Base-by-base conservation (phyloP, 306 rosid genomes). In the Vigna nakashimae region DNA sequence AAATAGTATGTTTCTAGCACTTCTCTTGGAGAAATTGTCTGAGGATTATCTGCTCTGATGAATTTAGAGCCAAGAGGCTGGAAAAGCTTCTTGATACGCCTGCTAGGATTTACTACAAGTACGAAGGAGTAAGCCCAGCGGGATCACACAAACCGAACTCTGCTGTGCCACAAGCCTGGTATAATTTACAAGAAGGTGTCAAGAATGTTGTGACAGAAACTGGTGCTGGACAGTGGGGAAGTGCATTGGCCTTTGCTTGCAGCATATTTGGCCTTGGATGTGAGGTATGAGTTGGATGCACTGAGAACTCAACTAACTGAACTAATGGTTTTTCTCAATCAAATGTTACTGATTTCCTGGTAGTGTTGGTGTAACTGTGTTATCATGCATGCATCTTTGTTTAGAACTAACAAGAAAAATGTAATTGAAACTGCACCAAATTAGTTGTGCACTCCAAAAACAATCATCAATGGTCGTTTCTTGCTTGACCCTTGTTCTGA, bases 191-290 rank as follows among this genome's bases (percentile, higher is more conserved):
- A 82, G 89, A 74, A 84, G 98, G 98, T 7, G 65, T 92, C 59
- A 95, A 92, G 85, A 89, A 87, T 79, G 84, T 95, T 43, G 98
- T 91, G 76, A 95, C 98, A 48, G 98, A 95, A 88, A 95, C 98
- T 7, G 98, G 98, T 43, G 98, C 98, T 74, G 98, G 98, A 49
- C 98, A 95, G 73, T 95, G 98, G 98, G 98, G 98, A 77, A 77
- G 92, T 84, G 84, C 98, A 65, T 88, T 95, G 83, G 97, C 98
- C 82, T 95, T 95, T 85, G 97, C 98, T 0, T 87, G 88, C 80
- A 95, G 95, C 88, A 72, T 92, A 82, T 95, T 92, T 66, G 98
- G 92, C 72, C 88, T 95, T 52, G 90, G 86, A 5, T 95, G 98
- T 58, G 98, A 92, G 95, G 98, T 95, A 72, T 52, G 80, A 9